These are phyloP conservation scores for Onygenales sp. DNA, from an alignment of 2,329 filamentous ascomycete genomes.

Conservation along the genomic window DNA sequence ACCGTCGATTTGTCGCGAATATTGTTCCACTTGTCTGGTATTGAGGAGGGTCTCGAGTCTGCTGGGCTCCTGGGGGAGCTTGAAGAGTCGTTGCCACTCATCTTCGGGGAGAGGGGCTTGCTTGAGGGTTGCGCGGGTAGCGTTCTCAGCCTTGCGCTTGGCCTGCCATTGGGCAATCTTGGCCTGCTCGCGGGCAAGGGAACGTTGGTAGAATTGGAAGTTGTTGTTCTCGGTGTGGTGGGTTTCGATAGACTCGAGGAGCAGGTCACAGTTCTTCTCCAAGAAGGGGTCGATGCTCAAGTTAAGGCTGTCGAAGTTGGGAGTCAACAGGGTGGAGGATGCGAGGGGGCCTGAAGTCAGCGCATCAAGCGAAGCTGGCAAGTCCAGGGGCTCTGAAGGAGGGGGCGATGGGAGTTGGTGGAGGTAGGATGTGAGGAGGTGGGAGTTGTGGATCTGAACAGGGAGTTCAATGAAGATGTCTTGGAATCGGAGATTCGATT, in stretches of 20 bases:
- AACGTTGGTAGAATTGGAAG: conserved; percentile 94
- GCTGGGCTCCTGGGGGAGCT: conserved; percentile 90
- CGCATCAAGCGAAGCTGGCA: conserved; percentile 70
- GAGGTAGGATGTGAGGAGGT: conserved; percentile 88
- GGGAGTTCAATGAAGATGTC: conserved; percentile 90
- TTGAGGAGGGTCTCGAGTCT: conserved; percentile 90
- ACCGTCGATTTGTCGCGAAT: conserved; percentile 91
- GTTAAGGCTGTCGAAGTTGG: conserved; percentile 82
- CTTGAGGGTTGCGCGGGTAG: conserved; percentile 73
- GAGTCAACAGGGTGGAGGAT: conserved; percentile 60
- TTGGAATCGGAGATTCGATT: conserved; percentile 85
- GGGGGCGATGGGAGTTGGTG: conserved; percentile 74
- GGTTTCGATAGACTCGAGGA: conserved; percentile 92
- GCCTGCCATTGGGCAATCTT: conserved; percentile 96
- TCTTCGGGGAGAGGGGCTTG: conserved; percentile 85
- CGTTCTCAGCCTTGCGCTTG: conserved; percentile 95
- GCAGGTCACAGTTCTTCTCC: conserved; percentile 93
- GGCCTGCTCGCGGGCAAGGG: conserved; percentile 83
- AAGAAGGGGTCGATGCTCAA: conserved; percentile 95
- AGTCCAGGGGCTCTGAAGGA: conserved; percentile 56
- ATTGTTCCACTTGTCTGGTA: conserved; percentile 93
- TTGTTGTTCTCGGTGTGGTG: conserved; percentile 99
- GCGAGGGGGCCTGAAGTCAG: conserved; percentile 56
- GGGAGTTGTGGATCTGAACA: conserved; percentile 87
- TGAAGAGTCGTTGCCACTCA: conserved; percentile 97